phyloP scores from a whole-genome alignment of 176 grass and related monocot species.

The Paspalum vaginatum region DNA sequence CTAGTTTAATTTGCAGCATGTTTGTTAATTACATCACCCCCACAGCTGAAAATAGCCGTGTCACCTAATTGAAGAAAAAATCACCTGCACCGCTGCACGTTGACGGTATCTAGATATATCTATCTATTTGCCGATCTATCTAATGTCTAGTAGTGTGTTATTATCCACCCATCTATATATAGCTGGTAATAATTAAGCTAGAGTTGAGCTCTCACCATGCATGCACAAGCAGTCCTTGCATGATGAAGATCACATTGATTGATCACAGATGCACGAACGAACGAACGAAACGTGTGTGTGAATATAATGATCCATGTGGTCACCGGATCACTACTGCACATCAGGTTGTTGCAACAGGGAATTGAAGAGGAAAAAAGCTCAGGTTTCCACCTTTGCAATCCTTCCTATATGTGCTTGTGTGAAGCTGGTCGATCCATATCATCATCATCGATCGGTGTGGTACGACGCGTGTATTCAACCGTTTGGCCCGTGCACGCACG shows the following conservation, averaged over 20 bases:
- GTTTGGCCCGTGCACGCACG: neutral
- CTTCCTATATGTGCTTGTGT: neutral
- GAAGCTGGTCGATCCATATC: no score
- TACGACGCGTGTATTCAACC: neutral
- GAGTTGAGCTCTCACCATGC: no score
- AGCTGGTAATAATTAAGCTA: no score
- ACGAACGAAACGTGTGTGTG: neutral
- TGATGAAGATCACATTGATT: conserved; percentile 4
- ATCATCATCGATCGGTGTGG: no score
- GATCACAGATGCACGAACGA: neutral
- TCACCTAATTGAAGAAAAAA: conserved; percentile 24
- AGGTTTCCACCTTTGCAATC: conserved; percentile 11
- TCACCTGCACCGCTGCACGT: no score
- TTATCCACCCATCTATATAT: neutral
- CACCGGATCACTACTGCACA: conserved; percentile 33
- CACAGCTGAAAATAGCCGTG: conserved; percentile 45
- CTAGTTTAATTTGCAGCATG: neutral
- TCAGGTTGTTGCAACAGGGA: conserved; percentile 43
- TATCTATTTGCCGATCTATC: no score
- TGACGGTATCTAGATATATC: no score
- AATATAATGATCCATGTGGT: no score
- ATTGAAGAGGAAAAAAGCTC: neutral
- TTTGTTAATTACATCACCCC: neutral
- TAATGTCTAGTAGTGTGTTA: conserved; percentile 23
- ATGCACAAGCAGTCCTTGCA: neutral